Base-by-base conservation (phyloP, 768 basidiomycete species). In the Tephrocybe sp. region DNA sequence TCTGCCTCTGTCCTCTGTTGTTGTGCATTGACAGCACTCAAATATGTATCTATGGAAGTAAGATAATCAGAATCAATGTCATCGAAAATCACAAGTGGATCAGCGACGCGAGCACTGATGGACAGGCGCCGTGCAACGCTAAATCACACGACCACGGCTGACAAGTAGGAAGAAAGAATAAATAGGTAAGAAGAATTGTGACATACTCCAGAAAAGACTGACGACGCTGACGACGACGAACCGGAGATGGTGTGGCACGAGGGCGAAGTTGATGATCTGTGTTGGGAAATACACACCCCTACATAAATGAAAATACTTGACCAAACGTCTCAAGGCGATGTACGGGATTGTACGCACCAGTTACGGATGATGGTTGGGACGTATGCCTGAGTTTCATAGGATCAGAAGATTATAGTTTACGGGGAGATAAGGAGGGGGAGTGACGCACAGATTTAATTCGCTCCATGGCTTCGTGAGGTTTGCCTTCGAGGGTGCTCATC, bases 401-500 rank as follows among this genome's bases (percentile, higher is more conserved):
- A n/a, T n/a, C n/a, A n/a, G 10, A 9, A 40, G 12, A 50, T 36
- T 25, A 18, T 25, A 17, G 0, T 14, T 7, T 0, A 7, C 0
- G 11, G 3, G n/a, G 14, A 17, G 15, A n/a, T 25, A 3, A 5
- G 14, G n/a, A 3, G 40, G 23, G 28, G 28, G 12, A 30, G 9
- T 10, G 4, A 65, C 74, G 18, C 37, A 79, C 84, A 65, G 72
- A 62, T 53, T 72, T 57, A 11, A 77, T 58, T 71, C 90, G 57
- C 61, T 81, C 57, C 60, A 71, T 48, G 63, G 65, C 68, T 71
- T 77, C 75, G 6, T 72, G 50, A 0, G 73, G 76, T 59, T 88
- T 86, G 24, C 90, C 91, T 63, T 96, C 93, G 46, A 94, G 62
- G 36, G 88, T 62, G 28, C 87, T 84, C 86, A 93, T 92, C 0